Evolutionary conservation across 1,284 basidiomycete genomes (phyloP).

Genomic region (Fomitopsis pinicola): DNA sequence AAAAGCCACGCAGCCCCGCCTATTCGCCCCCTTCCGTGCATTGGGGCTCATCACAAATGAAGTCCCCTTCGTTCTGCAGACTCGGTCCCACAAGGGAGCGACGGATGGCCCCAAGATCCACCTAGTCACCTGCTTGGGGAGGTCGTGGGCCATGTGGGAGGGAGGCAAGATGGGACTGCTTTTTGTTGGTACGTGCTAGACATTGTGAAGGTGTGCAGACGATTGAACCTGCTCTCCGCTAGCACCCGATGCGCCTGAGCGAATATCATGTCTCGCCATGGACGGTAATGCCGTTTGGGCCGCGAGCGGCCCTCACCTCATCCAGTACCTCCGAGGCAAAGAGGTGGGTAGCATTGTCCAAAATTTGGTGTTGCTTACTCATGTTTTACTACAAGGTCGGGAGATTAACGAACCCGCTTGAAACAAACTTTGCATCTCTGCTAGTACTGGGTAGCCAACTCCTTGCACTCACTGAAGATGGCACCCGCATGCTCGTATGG

Average conservation of each 20-base stretch:
- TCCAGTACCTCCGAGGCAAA: constrained; percentile 86
- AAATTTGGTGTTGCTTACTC: constrained; percentile 6
- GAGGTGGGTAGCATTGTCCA: constrained; percentile 46
- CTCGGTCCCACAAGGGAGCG: constrained; percentile 83
- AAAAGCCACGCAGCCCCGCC: constrained; percentile 32
- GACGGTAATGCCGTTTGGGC: constrained; percentile 88
- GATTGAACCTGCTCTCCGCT: not conserved
- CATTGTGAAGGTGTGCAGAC: not conserved
- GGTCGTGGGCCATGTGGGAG: constrained; percentile 96
- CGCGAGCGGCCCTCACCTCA: constrained; percentile 63
- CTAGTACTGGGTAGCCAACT: constrained; percentile 79
- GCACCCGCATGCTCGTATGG: constrained; percentile 81
- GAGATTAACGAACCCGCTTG: constrained; percentile 61
- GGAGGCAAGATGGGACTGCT: constrained; percentile 89
- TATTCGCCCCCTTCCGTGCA: constrained; percentile 95
- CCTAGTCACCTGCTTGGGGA: constrained; percentile 86
- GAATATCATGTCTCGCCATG: constrained; percentile 77
- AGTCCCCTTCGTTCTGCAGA: constrained; percentile 87
- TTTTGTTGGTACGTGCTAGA: constrained; percentile 76
- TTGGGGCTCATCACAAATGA: constrained; percentile 91
- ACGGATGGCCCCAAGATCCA: constrained; percentile 79
- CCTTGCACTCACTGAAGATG: constrained; percentile 78
- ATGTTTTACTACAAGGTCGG: constrained; percentile 36
- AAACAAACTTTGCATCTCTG: constrained; percentile 53
- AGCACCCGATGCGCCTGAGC: constrained; percentile 77